Evolutionary conservation across 1,284 basidiomycete genomes (phyloP).

Genomic region (Apiotrichum akiyoshidainum): DNA sequence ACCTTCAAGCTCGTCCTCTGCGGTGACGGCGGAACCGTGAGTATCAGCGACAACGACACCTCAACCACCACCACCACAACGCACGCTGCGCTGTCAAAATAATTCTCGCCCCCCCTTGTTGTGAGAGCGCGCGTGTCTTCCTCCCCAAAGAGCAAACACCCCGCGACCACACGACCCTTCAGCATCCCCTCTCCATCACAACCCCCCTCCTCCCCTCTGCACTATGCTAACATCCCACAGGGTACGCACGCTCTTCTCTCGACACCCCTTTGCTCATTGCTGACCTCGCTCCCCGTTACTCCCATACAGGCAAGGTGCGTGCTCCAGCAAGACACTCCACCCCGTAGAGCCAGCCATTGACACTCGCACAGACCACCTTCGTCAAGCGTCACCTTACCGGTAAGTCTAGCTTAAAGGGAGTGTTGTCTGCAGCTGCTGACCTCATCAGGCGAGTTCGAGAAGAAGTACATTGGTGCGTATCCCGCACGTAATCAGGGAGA

Average conservation of each 20-base stretch:
- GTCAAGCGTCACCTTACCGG: slow-evolving; percentile 99
- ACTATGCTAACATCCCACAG: slow-evolving; percentile 14
- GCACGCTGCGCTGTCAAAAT: no score
- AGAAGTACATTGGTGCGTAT: slow-evolving; percentile 94
- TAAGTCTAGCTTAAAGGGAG: slow-evolving; percentile 15
- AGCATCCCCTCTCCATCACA: no score
- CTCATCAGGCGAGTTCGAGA: slow-evolving; percentile 81
- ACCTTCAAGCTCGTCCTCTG: slow-evolving; percentile 97
- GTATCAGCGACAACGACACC: slow-evolving; percentile 15
- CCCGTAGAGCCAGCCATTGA: not conserved
- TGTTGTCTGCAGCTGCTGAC: slow-evolving; percentile 7
- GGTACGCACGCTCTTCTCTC: slow-evolving; percentile 16
- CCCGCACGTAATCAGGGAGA: not conserved
- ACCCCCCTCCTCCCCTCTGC: not conserved
- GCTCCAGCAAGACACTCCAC: not conserved
- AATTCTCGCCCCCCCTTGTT: no score
- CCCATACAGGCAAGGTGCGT: slow-evolving; percentile 31
- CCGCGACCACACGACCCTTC: no score
- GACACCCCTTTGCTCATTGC: not conserved
- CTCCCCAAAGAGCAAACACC: not conserved
- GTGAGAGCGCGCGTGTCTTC: not conserved
- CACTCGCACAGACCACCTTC: slow-evolving; percentile 72
- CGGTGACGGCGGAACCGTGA: slow-evolving; percentile 97
- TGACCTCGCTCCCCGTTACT: slow-evolving; percentile 9
- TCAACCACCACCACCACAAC: no score